Conservation (phyloP, 1,139 yeast genomes). For the Starmera stellimalicola region DNA sequence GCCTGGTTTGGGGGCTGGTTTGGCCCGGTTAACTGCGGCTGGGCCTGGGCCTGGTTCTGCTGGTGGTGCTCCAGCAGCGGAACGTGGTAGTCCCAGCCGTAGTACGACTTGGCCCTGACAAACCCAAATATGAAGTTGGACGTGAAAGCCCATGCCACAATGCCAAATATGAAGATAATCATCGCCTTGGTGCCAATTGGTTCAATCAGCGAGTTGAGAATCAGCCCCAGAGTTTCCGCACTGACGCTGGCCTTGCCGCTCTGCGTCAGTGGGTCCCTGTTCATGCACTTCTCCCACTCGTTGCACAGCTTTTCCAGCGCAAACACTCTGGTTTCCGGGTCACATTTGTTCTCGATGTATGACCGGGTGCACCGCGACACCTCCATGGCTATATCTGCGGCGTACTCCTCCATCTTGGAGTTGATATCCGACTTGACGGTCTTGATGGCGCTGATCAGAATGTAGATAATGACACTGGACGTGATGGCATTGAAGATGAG, state of each 20-base stretch:
- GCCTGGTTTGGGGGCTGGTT: neutral
- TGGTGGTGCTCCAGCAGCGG: neutral
- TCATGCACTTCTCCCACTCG: constrained; percentile 57
- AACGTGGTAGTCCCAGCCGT: constrained; percentile 19
- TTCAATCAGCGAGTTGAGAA: constrained; percentile 54
- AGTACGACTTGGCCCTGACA: constrained; percentile 26
- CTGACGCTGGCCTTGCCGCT: constrained; percentile 40
- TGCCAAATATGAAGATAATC: constrained; percentile 22
- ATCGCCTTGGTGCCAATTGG: constrained; percentile 54
- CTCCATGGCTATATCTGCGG: constrained; percentile 14
- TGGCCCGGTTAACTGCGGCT: neutral
- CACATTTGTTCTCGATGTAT: constrained; percentile 47
- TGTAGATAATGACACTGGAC: constrained; percentile 31
- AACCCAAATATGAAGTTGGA: constrained; percentile 30
- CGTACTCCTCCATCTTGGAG: constrained; percentile 30
- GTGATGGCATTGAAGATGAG: constrained; percentile 37
- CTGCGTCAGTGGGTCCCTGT: constrained; percentile 35
- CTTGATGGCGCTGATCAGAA: constrained; percentile 33
- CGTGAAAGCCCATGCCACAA: constrained; percentile 21
- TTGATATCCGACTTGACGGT: constrained; percentile 46
- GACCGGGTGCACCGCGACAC: constrained; percentile 33
- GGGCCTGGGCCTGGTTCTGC: neutral
- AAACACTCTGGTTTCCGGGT: constrained; percentile 48
- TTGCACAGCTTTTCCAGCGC: constrained; percentile 48
- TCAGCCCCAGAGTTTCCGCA: constrained; percentile 54